Conservation (phyloP, 2,329 filamentous ascomycete genomes). For the Furcasterigmium sp. region DNA sequence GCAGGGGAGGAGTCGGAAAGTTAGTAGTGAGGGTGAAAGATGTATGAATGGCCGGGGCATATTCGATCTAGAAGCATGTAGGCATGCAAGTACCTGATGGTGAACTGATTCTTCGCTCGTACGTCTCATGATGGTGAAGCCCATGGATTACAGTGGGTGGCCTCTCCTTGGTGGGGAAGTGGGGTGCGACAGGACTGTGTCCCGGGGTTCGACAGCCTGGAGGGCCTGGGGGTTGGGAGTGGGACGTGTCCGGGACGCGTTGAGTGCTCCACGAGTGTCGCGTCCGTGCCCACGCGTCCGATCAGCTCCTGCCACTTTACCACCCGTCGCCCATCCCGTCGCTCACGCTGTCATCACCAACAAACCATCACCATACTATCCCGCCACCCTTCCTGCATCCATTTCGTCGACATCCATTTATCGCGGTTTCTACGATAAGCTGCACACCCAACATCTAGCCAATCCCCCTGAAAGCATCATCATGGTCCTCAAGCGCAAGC, state of each 20-base stretch:
- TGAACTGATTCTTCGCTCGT: not conserved
- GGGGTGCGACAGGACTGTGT: too few species aligned
- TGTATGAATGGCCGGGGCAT: not conserved
- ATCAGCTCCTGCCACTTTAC: not conserved
- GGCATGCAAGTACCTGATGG: too few species aligned
- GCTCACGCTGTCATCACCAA: not conserved
- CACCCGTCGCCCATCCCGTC: not conserved
- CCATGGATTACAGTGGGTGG: too few species aligned
- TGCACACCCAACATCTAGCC: not conserved
- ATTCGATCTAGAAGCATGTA: too few species aligned
- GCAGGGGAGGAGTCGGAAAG: constrained; percentile 38
- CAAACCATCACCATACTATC: not conserved
- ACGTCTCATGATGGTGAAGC: not conserved
- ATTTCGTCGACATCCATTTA: not conserved
- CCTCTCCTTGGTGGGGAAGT: too few species aligned
- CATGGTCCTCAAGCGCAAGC: constrained; percentile 60
- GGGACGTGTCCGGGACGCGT: too few species aligned
- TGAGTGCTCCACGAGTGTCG: not conserved
- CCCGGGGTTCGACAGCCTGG: too few species aligned
- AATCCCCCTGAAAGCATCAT: constrained; percentile 3
- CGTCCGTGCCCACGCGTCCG: not conserved
- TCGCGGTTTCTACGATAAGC: too few species aligned
- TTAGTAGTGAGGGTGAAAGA: constrained; percentile 26
- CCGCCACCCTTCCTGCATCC: not conserved
- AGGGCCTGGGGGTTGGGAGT: too few species aligned